phyloP scores from a whole-genome alignment of 202 grass and related monocot genomes.

The Hordeum pubiflorum region DNA sequence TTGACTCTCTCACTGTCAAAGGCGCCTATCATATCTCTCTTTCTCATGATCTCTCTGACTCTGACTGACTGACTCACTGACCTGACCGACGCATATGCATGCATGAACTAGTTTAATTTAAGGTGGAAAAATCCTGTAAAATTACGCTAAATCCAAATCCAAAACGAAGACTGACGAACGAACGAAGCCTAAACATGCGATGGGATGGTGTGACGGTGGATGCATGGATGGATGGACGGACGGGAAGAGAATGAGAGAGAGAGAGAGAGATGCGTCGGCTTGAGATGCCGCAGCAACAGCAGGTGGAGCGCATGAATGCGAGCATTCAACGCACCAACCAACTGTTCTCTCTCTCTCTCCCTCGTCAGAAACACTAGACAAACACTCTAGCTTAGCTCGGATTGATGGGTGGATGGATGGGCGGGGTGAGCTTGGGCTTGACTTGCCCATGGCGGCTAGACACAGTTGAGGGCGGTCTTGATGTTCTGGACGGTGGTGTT shows the following conservation, averaged over 20 bases:
- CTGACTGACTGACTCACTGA: neutral
- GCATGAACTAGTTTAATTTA: conserved; percentile 15
- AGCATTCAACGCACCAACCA: conserved; percentile 39
- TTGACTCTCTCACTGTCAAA: conserved; percentile 76
- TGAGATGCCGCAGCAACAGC: conserved; percentile 27
- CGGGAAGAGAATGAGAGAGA: neutral
- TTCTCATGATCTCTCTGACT: neutral
- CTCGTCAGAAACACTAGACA: neutral
- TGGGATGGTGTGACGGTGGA: conserved; percentile 29
- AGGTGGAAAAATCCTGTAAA: conserved; percentile 17
- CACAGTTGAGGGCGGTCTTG: conserved; percentile 69
- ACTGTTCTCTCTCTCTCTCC: neutral
- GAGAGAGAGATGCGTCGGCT: conserved; percentile 30
- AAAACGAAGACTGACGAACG: neutral
- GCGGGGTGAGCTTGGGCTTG: no score
- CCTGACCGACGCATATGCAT: conserved; percentile 4
- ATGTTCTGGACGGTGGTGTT: conserved; percentile 74
- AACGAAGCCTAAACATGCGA: conserved; percentile 37
- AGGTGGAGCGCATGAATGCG: conserved; percentile 43
- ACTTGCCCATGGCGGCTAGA: neutral
- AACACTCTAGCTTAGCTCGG: neutral
- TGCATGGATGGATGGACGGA: neutral
- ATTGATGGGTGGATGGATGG: neutral
- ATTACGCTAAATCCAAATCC: neutral
- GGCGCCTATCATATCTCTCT: neutral